Conservation (phyloP, 768 basidiomycete genomes). For the Strobilomyces echinocephalus region DNA sequence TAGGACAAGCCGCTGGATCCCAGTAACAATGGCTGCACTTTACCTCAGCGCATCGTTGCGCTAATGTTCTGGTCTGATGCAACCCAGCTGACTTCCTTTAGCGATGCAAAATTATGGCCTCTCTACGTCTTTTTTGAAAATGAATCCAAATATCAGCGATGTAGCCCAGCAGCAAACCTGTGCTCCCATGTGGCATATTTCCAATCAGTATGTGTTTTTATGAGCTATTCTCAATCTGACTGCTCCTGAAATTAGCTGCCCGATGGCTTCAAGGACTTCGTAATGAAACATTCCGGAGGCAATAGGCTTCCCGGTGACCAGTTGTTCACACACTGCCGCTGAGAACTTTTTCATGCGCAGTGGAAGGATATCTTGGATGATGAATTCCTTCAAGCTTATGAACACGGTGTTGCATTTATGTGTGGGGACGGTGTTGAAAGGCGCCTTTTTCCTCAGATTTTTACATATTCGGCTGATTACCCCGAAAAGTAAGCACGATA, state of each 20-base stretch:
- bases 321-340: too few relatives aligned
- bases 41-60: not conserved
- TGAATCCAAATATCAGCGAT: not conserved
- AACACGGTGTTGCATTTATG: not conserved
- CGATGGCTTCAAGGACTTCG: not conserved
- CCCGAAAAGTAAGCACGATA: not conserved
- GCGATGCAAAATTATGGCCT: not conserved
- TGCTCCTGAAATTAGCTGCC: too few relatives aligned
- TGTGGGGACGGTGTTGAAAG: not conserved
- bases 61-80: slow-evolving; percentile 2
- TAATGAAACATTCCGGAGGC: too few relatives aligned
- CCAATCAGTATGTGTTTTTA: not conserved
- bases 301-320: too few relatives aligned
- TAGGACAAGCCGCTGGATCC: not conserved
- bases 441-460: not conserved
- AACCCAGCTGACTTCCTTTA: not conserved
- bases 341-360: too few relatives aligned
- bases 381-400: not conserved
- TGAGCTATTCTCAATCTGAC: too few relatives aligned
- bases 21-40: not conserved
- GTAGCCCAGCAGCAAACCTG: not conserved
- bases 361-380: not conserved
- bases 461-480: not conserved
- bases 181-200: not conserved
- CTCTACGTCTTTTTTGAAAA: not conserved